phyloP scores from a whole-genome alignment of 805 yeast species.

The Teunomyces aglyptinius region DNA sequence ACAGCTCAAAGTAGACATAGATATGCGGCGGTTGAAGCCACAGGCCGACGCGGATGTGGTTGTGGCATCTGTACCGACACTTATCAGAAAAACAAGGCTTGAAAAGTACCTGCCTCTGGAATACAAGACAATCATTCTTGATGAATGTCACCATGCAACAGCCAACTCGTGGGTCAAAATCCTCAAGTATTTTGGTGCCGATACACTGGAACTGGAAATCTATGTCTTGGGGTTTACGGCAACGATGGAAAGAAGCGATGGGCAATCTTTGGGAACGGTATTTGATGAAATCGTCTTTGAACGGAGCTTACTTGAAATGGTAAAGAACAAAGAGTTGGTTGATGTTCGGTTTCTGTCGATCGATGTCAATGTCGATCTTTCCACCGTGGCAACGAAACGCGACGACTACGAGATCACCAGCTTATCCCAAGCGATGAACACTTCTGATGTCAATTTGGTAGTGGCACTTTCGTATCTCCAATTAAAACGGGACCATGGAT shows the following conservation, averaged over 20 bases:
- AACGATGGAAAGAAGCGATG: constrained; percentile 78
- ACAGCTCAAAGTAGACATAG: constrained; percentile 53
- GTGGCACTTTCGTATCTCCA: constrained; percentile 53
- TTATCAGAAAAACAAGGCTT: constrained; percentile 48
- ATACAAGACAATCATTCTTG: constrained; percentile 75
- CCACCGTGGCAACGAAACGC: constrained; percentile 23
- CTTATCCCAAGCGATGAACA: constrained; percentile 56
- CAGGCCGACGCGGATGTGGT: constrained; percentile 55
- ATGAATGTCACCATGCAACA: constrained; percentile 92
- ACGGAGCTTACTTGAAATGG: constrained; percentile 62
- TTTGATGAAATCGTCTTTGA: constrained; percentile 77
- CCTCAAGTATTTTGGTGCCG: constrained; percentile 56
- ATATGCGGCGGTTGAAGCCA: constrained; percentile 59
- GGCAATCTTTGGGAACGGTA: constrained; percentile 50
- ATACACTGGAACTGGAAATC: constrained; percentile 37
- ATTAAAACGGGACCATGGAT: constrained; percentile 29
- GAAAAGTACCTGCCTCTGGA: constrained; percentile 52
- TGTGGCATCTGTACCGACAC: constrained; percentile 74
- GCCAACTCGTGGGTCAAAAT: constrained; percentile 64
- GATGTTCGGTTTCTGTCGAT: constrained; percentile 67
- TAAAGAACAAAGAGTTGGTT: constrained; percentile 64
- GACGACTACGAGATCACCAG: constrained; percentile 57
- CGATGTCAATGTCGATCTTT: constrained; percentile 44
- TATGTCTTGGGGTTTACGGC: constrained; percentile 86
- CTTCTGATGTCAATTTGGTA: constrained; percentile 50